These are phyloP conservation scores for Penicillium digitatum DNA, from an alignment of 2,329 filamentous ascomycete species.

Conservation along the genomic window DNA sequence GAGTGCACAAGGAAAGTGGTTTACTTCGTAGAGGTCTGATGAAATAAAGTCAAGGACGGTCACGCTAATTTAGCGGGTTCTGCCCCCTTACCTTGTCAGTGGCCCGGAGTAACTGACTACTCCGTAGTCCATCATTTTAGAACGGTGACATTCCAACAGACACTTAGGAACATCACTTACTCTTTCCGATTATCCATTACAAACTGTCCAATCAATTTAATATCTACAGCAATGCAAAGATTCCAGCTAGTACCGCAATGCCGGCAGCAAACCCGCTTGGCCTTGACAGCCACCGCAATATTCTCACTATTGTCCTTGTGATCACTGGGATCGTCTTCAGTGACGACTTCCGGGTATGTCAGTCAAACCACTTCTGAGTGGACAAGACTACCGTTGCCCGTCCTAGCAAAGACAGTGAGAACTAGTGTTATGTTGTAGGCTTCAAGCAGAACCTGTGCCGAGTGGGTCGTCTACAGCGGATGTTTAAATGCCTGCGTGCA, in stretches of 20 bases:
- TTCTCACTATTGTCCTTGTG: not conserved
- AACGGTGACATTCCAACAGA: not conserved
- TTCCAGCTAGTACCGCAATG: not conserved
- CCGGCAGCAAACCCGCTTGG: not conserved
- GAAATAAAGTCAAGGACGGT: not conserved
- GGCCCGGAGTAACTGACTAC: not conserved
- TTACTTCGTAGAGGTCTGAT: not conserved
- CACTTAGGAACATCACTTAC: not conserved
- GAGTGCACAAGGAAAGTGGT: not conserved
- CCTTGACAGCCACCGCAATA: not conserved
- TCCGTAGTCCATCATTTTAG: not conserved
- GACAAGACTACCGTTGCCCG: not conserved
- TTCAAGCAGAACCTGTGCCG: not conserved
- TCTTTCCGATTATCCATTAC: not conserved
- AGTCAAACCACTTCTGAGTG: too few species aligned
- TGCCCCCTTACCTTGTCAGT: not conserved
- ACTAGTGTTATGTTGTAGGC: not conserved
- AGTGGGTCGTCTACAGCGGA: not conserved
- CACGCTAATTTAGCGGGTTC: not conserved
- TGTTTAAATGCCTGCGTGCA: not conserved
- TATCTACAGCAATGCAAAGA: not conserved
- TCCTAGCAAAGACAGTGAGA: not conserved
- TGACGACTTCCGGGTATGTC: not conserved
- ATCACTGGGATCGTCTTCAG: not conserved
- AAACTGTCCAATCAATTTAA: not conserved